Percentiles rank a stretch among this genome's conserved stretches.
Conservation (phyloP, 352 stramenopile genomes). For the Phytophthora fragariaefolia region DNA sequence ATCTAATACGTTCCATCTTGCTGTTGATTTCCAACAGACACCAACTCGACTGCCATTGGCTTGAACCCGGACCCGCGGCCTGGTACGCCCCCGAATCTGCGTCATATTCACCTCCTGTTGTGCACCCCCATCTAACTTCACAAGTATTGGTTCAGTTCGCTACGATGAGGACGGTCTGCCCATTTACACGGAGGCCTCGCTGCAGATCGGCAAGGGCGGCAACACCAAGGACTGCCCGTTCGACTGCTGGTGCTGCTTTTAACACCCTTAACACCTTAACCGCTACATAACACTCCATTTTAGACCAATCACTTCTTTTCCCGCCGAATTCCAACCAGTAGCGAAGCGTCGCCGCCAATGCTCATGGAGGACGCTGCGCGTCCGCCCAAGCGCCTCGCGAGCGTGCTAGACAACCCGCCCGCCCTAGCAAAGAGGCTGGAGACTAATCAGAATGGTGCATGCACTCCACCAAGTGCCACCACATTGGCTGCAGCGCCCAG, state of each 20-base stretch:
- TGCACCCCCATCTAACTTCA: not conserved
- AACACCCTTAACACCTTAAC: slow-evolving; percentile 6
- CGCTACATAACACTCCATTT: slow-evolving; percentile 17
- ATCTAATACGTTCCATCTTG: slow-evolving; percentile 1
- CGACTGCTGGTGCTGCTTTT: slow-evolving; percentile 93
- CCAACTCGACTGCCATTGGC: slow-evolving; percentile 69
- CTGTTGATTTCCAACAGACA: slow-evolving; percentile 52
- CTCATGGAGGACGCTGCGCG: slow-evolving; percentile 11
- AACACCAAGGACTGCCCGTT: slow-evolving; percentile 89
- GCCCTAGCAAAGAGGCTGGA: slow-evolving; percentile 12
- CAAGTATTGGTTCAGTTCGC: slow-evolving; percentile 49
- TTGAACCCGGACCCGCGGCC: slow-evolving; percentile 77
- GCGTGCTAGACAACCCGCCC: slow-evolving; percentile 10
- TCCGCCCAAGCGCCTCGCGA: slow-evolving; percentile 22
- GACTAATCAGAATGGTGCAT: not conserved
- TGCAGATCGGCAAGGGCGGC: slow-evolving; percentile 86
- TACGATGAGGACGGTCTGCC: slow-evolving; percentile 88
- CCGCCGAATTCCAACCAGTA: slow-evolving; percentile 20
- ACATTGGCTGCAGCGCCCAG: slow-evolving; percentile 29
- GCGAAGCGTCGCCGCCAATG: not conserved
- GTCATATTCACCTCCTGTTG: not conserved
- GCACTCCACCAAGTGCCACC: not conserved
- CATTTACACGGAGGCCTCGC: slow-evolving; percentile 86
- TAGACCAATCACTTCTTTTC: slow-evolving; percentile 25
- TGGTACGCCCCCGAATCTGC: slow-evolving; percentile 46